phyloP scores from a whole-genome alignment of 2,329 filamentous ascomycete species.

The Botrytis galanthina region DNA sequence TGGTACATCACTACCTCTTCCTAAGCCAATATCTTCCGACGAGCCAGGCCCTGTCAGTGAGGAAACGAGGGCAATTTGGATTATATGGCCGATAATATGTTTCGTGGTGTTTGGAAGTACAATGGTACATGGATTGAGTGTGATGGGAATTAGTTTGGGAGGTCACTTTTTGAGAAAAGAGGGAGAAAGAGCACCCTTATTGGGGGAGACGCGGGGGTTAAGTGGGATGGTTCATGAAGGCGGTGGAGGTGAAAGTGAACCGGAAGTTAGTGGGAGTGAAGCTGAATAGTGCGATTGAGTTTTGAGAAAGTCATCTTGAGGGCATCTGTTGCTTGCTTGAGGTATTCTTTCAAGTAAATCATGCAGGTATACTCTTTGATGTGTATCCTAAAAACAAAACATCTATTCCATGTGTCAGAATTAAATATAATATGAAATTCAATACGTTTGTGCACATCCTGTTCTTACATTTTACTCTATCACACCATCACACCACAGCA shows the following conservation, averaged over 20 bases:
- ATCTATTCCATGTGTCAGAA: neutral
- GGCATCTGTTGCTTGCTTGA: neutral
- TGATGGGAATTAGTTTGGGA: conserved; percentile 48
- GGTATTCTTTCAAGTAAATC: neutral
- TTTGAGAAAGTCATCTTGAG: neutral
- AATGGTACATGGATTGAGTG: conserved; percentile 53
- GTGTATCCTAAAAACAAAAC: neutral
- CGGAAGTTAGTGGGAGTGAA: conserved; percentile 35
- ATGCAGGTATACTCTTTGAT: neutral
- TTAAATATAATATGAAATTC: neutral
- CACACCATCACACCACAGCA: neutral
- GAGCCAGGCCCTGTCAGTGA: conserved; percentile 35
- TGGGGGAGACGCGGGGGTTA: conserved; percentile 51
- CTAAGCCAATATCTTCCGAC: conserved; percentile 41
- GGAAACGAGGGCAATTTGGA: conserved; percentile 43
- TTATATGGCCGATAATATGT: conserved; percentile 54
- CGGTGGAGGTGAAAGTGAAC: conserved; percentile 39
- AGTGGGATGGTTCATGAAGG: conserved; percentile 49
- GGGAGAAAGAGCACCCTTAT: conserved; percentile 48
- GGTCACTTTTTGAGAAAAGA: conserved; percentile 48
- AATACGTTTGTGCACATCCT: neutral
- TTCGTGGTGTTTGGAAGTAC: conserved; percentile 54
- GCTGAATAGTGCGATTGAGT: neutral
- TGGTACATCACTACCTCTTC: conserved; percentile 45
- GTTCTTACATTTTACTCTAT: neutral